These are phyloP conservation scores for Tephrocybe sp. DNA, from an alignment of 768 basidiomycete genomes.

Conservation along the genomic window DNA sequence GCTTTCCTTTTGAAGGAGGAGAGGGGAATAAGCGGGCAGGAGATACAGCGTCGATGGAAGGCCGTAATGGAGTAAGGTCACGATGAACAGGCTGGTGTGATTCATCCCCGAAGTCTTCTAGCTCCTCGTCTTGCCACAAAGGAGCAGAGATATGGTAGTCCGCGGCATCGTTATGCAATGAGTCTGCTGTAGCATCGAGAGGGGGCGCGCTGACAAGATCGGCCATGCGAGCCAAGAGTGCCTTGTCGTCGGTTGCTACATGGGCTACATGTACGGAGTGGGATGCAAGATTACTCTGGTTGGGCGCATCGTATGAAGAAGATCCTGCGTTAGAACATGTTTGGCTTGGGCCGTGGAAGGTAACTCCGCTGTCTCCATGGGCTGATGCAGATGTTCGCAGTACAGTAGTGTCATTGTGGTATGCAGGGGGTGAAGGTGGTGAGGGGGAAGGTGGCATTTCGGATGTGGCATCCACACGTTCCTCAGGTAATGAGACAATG, in stretches of 20 bases:
- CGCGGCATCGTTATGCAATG: conserved; percentile 16
- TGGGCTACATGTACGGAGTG: conserved; percentile 43
- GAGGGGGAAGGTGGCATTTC: conserved; percentile 13
- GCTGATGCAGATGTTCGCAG: conserved; percentile 8
- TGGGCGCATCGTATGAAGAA: conserved; percentile 7
- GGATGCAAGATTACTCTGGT: conserved; percentile 13
- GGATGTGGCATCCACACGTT: conserved; percentile 12
- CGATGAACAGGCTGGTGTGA: conserved; percentile 1
- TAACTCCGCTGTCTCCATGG: background rate
- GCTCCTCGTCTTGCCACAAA: conserved; percentile 49
- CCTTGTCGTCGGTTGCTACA: conserved; percentile 66
- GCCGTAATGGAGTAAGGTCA: conserved; percentile 11
- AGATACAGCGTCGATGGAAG: conserved; percentile 12
- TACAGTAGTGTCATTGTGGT: conserved; percentile 34
- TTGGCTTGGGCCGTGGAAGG: conserved; percentile 4
- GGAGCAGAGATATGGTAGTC: conserved; percentile 42
- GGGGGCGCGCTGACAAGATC: conserved; percentile 55
- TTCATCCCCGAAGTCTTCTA: conserved; percentile 32
- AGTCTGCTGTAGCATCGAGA: conserved; percentile 17
- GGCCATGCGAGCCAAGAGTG: conserved; percentile 49
- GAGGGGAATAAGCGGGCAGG: conserved; percentile 38
- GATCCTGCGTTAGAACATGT: conserved; percentile 12
- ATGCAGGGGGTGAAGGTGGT: conserved; percentile 36
- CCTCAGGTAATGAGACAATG: conserved; percentile 13
- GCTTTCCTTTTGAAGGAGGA: conserved; percentile 42